Evolutionary conservation across 108 stramenopile genomes (phyloP).

Genomic region (Cyclotella kingstonii): DNA sequence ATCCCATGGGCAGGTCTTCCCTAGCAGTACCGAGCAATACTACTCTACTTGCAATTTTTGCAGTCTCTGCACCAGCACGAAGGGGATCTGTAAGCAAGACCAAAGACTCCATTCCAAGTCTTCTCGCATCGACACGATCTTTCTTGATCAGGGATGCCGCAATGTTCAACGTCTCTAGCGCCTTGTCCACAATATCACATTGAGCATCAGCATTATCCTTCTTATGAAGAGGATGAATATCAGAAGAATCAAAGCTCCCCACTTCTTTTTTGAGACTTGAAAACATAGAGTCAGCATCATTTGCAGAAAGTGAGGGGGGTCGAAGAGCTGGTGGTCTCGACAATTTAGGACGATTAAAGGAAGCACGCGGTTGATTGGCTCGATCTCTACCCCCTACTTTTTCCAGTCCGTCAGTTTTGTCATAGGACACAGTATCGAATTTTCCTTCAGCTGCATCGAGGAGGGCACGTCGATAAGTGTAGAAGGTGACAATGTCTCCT

Average conservation of each 20-base stretch:
- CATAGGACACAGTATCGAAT: constrained; percentile 48
- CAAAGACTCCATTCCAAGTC: constrained; percentile 77
- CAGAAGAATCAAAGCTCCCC: constrained; percentile 50
- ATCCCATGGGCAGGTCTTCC: constrained; percentile 36
- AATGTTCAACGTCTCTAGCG: constrained; percentile 66
- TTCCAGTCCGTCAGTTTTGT: constrained; percentile 32
- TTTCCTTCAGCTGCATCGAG: constrained; percentile 81
- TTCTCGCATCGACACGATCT: constrained; percentile 84
- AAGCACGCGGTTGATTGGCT: constrained; percentile 38
- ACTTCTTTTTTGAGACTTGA: constrained; percentile 35
- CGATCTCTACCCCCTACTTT: constrained; percentile 42
- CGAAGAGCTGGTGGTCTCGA: constrained; percentile 22
- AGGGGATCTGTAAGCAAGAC: constrained; percentile 77
- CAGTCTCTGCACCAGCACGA: constrained; percentile 70
- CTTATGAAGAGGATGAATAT: constrained; percentile 29
- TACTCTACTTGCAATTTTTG: constrained; percentile 77
- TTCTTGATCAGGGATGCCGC: constrained; percentile 82
- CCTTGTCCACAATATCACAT: constrained; percentile 71
- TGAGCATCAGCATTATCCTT: constrained; percentile 25
- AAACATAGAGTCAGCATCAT: constrained; percentile 29
- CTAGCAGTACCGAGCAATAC: constrained; percentile 71
- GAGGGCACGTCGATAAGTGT: constrained; percentile 68
- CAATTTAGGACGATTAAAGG: constrained; percentile 26
- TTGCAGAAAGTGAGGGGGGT: constrained; percentile 35
- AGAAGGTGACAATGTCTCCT: constrained; percentile 76